phyloP scores from a whole-genome alignment of 2,329 filamentous ascomycete genomes.

The Fragosphaeria purpurea region DNA sequence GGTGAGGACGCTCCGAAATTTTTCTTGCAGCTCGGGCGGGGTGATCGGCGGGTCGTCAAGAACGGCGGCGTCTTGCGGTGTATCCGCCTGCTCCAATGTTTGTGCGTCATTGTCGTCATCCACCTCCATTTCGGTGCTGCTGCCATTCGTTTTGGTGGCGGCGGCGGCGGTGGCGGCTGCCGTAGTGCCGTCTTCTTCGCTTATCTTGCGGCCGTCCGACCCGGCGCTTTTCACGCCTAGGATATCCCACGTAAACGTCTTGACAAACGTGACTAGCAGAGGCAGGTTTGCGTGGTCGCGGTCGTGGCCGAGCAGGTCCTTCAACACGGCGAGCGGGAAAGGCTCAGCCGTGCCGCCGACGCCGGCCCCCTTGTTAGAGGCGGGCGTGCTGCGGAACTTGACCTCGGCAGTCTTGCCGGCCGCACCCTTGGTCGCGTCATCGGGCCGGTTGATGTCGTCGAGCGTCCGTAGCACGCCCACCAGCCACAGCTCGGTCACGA shows the following conservation, averaged over 20 bases:
- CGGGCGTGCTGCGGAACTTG: slow-evolving; percentile 41
- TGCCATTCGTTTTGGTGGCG: slow-evolving; percentile 25
- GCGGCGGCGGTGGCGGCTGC: slow-evolving; percentile 13
- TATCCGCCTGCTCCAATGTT: too few relatives aligned
- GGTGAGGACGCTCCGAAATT: slow-evolving; percentile 75
- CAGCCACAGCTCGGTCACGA: slow-evolving; percentile 94
- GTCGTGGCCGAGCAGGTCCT: slow-evolving; percentile 89
- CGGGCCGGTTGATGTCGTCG: slow-evolving; percentile 52
- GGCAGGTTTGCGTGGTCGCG: slow-evolving; percentile 86
- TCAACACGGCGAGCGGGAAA: slow-evolving; percentile 93
- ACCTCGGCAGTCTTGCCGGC: slow-evolving; percentile 52
- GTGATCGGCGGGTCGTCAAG: slow-evolving; percentile 59
- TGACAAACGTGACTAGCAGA: slow-evolving; percentile 88
- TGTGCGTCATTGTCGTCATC: too few relatives aligned
- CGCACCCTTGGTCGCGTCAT: slow-evolving; percentile 52
- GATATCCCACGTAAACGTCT: slow-evolving; percentile 92
- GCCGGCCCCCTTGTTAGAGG: slow-evolving; percentile 35
- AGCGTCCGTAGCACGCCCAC: slow-evolving; percentile 79
- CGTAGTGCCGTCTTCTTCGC: slow-evolving; percentile 66
- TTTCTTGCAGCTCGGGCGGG: slow-evolving; percentile 65
- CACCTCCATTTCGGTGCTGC: slow-evolving; percentile 23
- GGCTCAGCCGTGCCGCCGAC: slow-evolving; percentile 64
- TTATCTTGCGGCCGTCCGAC: slow-evolving; percentile 70
- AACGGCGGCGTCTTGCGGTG: slow-evolving; percentile 27
- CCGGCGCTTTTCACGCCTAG: slow-evolving; percentile 65